Evolutionary conservation across 176 grass and related monocot genomes (phyloP).

Genomic region (Coix lacrymajobi): DNA sequence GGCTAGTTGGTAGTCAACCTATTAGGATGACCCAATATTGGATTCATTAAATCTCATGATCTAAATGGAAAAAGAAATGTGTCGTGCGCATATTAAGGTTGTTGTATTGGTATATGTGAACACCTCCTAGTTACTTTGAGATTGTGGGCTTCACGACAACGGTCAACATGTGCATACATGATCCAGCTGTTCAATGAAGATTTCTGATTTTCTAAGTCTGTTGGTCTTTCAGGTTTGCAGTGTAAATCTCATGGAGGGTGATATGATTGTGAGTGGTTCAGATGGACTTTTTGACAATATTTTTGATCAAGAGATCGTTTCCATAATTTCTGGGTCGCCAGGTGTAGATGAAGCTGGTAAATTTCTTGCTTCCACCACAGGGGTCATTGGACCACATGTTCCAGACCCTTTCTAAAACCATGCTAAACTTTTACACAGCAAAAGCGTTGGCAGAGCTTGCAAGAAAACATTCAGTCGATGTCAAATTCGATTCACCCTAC

Average conservation of each 20-base stretch:
- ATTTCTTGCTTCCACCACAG: not conserved
- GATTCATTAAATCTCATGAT: not conserved
- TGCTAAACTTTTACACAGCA: conserved; percentile 29
- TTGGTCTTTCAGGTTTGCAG: conserved; percentile 54
- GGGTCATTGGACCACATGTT: not conserved
- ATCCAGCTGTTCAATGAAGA: conserved; percentile 12
- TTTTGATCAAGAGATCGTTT: conserved; percentile 84
- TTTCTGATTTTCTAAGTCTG: conserved; percentile 25
- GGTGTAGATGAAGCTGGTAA: conserved; percentile 73
- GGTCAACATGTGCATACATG: not conserved
- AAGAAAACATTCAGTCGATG: conserved; percentile 79
- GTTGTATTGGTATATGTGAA: not conserved
- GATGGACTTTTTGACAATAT: conserved; percentile 96
- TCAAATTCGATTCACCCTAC: conserved; percentile 90
- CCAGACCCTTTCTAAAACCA: not conserved
- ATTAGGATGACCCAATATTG: not conserved
- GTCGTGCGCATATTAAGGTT: not conserved
- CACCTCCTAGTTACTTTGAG: not conserved
- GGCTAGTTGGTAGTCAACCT: not conserved
- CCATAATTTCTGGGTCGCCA: conserved; percentile 47
- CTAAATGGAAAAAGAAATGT: not conserved
- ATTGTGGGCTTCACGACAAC: not conserved
- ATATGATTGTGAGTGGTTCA: conserved; percentile 78
- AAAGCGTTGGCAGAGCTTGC: conserved; percentile 77
- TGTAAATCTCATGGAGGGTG: conserved; percentile 78